Conservation (phyloP, 2,329 filamentous ascomycete species). For the Rosellinia necatrix region DNA sequence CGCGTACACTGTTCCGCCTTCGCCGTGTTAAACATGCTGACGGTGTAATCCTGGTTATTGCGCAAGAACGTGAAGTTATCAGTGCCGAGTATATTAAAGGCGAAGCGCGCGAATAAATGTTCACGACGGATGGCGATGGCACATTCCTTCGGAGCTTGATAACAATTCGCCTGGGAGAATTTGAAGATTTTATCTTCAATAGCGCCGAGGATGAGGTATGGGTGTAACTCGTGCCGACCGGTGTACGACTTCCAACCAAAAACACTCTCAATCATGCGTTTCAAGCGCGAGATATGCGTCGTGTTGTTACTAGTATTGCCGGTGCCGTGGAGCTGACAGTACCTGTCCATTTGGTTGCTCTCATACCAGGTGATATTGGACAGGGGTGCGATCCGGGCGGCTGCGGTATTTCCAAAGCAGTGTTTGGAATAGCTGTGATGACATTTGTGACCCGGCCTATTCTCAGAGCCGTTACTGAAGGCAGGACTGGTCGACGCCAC, state of each 20-base stretch:
- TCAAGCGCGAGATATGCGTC: neutral
- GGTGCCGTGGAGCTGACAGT: neutral
- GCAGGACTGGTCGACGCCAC: neutral
- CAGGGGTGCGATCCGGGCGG: constrained; percentile 1
- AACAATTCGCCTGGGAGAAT: neutral
- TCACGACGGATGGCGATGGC: neutral
- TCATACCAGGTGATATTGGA: neutral
- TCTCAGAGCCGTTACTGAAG: no score
- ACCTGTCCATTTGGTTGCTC: constrained; percentile 16
- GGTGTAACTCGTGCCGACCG: neutral
- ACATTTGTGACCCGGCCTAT: no score
- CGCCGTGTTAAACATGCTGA: neutral
- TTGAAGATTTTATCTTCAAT: neutral
- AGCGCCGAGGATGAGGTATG: neutral
- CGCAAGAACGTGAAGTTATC: constrained; percentile 6
- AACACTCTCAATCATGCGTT: neutral
- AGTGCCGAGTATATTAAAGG: neutral
- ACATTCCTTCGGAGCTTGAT: neutral
- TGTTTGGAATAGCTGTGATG: neutral
- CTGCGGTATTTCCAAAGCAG: neutral
- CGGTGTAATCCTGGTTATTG: neutral
- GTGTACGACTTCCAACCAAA: neutral
- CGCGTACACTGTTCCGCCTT: neutral
- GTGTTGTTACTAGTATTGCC: no score
- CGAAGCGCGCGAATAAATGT: constrained; percentile 13